phyloP scores from a whole-genome alignment of 192 early-diverging fungal genomes.

The Gonapodya sp. region DNA sequence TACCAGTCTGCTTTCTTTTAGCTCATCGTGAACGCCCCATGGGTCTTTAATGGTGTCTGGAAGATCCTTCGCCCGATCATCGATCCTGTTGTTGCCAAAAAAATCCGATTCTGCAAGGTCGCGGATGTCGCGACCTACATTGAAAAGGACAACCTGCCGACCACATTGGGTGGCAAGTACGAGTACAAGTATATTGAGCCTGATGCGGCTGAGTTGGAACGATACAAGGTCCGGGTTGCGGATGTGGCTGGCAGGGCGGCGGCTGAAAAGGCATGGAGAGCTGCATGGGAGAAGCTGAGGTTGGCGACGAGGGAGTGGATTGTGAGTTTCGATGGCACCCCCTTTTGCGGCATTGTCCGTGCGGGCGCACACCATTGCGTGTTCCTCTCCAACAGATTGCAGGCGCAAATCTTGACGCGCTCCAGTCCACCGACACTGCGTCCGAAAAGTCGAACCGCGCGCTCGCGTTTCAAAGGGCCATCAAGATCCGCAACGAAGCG shows the following conservation, averaged over 20 bases:
- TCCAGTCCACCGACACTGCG: background rate
- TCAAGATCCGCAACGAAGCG: background rate
- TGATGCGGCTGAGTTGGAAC: slow-evolving; percentile 31
- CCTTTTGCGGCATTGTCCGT: no score
- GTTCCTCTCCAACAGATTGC: no score
- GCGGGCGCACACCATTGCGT: no score
- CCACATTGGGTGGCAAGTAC: slow-evolving; percentile 50
- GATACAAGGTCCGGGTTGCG: slow-evolving; percentile 29
- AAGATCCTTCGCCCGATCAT: slow-evolving; percentile 68
- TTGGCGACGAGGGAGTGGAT: background rate
- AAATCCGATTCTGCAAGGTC: slow-evolving; percentile 64
- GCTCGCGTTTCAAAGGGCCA: background rate
- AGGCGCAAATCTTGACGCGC: no score
- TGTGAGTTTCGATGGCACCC: background rate
- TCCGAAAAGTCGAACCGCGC: background rate
- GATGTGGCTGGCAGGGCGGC: background rate
- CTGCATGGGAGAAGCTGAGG: background rate
- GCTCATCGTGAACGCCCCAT: slow-evolving; percentile 79
- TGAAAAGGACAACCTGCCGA: slow-evolving; percentile 43
- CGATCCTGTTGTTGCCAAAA: slow-evolving; percentile 81
- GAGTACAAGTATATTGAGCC: slow-evolving; percentile 41
- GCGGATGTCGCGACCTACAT: slow-evolving; percentile 56
- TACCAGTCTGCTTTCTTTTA: no score
- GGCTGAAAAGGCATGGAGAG: background rate
- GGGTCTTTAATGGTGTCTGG: slow-evolving; percentile 82